Base-by-base conservation (phyloP, 768 basidiomycete species). In the Pleurotus tuber-regium region DNA sequence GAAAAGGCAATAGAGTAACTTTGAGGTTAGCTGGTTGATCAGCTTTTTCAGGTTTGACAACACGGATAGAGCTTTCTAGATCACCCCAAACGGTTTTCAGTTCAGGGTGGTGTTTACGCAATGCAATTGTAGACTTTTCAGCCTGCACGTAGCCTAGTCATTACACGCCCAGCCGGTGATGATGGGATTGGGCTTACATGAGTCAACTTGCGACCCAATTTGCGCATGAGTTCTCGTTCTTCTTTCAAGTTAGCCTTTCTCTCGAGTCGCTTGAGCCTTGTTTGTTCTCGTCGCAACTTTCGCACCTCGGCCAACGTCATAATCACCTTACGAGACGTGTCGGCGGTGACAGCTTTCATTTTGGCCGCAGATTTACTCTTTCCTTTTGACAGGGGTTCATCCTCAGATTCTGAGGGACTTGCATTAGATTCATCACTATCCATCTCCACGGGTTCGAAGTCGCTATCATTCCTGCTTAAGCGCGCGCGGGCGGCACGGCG, bases 1-100 rank as follows among this genome's bases (percentile, higher is more conserved):
- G 97, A 79, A 98, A 99, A 1, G 95, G 96, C 29, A 99, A 73
- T 3, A 99, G 78, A 0, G 79, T 83, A 43, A 91, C 78, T 65
- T 92, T 96, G 54, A 98, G 72, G n/a, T 84, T 84, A 2, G 70
- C 72, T 2, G 97, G 95, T 52, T 95, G 94, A 24, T 80, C 79
- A 41, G 87, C 89, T 59, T 82, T 80, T 44, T 79, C 69, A 2
- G 93, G 92, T 25, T 75, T 69, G 51, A 83, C 70, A 40, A 87
- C 72, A 1, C 80, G 75, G 49, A 87, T 75, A 18, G 71, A 78
- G 19, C 76, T 71, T 62, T 87, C 80, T 6, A 97, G 66, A 60
- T 98, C 86, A 21, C 92, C 92, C 95, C 96, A 98, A 30, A 92
- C 85, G 65, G 86, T 78, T 51, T 66, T 71, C 28, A 97, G 78